Conservation (phyloP, 2,329 filamentous ascomycete species). For the Epichloe gansuensis region DNA sequence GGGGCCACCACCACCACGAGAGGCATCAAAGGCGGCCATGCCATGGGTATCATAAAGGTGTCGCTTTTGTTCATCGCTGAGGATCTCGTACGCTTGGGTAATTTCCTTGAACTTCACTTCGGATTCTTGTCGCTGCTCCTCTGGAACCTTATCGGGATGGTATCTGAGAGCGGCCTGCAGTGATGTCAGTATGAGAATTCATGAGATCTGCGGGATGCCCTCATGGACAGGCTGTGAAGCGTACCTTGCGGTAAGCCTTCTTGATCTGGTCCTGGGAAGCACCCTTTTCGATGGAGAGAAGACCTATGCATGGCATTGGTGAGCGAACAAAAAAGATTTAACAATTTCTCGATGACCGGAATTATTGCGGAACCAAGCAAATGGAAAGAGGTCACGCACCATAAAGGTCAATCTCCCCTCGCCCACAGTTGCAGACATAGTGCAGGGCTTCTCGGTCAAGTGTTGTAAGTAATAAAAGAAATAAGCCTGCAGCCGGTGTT, state of each 20-base stretch:
- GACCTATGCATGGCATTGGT: slow-evolving; percentile 44
- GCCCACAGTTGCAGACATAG: slow-evolving; percentile 14
- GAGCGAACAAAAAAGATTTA: neutral
- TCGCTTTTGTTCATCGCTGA: slow-evolving; percentile 89
- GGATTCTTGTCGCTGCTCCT: slow-evolving; percentile 70
- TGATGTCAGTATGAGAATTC: slow-evolving; percentile 7
- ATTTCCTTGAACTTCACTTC: slow-evolving; percentile 89
- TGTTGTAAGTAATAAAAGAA: neutral
- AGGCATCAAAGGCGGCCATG: slow-evolving; percentile 88
- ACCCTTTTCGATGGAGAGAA: slow-evolving; percentile 62
- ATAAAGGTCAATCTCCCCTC: slow-evolving; percentile 46
- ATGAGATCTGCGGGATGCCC: neutral
- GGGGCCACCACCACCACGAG: slow-evolving; percentile 50
- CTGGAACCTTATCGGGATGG: slow-evolving; percentile 92
- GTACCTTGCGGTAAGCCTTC: slow-evolving; percentile 90
- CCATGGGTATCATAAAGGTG: slow-evolving; percentile 85
- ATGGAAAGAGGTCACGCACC: slow-evolving; percentile 27
- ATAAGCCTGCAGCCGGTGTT: neutral
- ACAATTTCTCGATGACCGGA: neutral
- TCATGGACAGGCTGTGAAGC: slow-evolving; percentile 10
- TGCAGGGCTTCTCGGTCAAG: slow-evolving; percentile 1
- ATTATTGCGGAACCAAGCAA: too few relatives aligned
- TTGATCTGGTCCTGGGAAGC: slow-evolving; percentile 76
- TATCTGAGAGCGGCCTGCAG: slow-evolving; percentile 68
- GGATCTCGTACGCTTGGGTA: slow-evolving; percentile 93